These are phyloP conservation scores for Samsoniella hepiali DNA, from an alignment of 2,329 filamentous ascomycete species.

Conservation along the genomic window DNA sequence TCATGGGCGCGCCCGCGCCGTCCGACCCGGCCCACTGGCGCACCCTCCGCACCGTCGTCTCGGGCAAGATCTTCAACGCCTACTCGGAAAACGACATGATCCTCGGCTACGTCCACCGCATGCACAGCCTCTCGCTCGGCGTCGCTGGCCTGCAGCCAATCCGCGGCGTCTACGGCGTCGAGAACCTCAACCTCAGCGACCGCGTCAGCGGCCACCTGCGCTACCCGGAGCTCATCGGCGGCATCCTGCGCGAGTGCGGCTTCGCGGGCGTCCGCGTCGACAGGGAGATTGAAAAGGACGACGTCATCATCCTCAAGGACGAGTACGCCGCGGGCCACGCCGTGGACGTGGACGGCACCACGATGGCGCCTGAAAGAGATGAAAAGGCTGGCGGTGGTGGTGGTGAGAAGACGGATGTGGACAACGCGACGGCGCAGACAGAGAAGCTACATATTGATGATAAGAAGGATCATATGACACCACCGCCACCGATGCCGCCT, in stretches of 20 bases:
- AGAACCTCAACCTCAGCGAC: constrained; percentile 52
- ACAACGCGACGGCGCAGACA: neutral
- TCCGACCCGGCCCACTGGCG: constrained; percentile 72
- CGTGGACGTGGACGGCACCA: constrained; percentile 29
- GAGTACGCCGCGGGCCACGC: constrained; percentile 31
- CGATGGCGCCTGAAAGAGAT: constrained; percentile 18
- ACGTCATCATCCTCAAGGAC: constrained; percentile 46
- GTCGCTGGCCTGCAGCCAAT: constrained; percentile 80
- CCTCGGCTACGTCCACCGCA: constrained; percentile 81
- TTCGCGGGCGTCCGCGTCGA: constrained; percentile 46
- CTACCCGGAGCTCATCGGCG: constrained; percentile 48
- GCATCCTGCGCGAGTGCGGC: constrained; percentile 51
- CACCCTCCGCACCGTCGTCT: constrained; percentile 71
- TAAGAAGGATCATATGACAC: neutral
- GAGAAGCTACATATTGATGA: neutral
- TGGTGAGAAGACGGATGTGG: neutral
- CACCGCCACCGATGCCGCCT: constrained; percentile 6
- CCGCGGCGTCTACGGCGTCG: constrained; percentile 61
- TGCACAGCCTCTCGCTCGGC: constrained; percentile 76
- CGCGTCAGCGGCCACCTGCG: constrained; percentile 53
- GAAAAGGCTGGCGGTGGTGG: neutral
- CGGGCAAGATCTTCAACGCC: constrained; percentile 80
- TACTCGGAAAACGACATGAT: constrained; percentile 86
- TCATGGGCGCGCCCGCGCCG: constrained; percentile 79
- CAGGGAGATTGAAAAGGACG: constrained; percentile 49